phyloP scores from a whole-genome alignment of 805 yeast genomes.

The Candida ipomoeae region DNA sequence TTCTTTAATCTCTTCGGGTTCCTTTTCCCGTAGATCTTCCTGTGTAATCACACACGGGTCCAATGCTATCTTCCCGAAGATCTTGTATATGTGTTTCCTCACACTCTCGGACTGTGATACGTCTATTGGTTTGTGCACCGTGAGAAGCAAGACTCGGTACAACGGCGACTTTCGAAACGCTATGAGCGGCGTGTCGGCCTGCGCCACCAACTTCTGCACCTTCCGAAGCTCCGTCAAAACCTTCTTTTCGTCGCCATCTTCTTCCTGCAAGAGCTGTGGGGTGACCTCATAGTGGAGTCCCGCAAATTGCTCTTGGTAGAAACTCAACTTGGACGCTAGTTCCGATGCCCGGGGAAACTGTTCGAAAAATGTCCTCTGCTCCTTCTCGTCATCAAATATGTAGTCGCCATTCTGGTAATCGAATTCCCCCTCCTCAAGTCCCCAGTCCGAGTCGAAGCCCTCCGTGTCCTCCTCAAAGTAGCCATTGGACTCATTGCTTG shows the following conservation, averaged over 20 bases:
- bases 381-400: slow-evolving; percentile 30
- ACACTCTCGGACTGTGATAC: slow-evolving; percentile 4
- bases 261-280: slow-evolving; percentile 12
- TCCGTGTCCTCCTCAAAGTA: slow-evolving; percentile 1
- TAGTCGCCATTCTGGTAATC: slow-evolving; percentile 30
- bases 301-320: slow-evolving; percentile 18
- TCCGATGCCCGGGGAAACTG: slow-evolving; percentile 24
- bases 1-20: not conserved
- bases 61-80: slow-evolving; percentile 17
- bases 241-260: slow-evolving; percentile 9
- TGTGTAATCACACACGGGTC: slow-evolving; percentile 13
- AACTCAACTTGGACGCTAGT: slow-evolving; percentile 17
- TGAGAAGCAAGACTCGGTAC: slow-evolving; percentile 28
- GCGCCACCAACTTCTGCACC: slow-evolving; percentile 15
- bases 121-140: slow-evolving; percentile 27
- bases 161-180: slow-evolving; percentile 29
- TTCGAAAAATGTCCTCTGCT: slow-evolving; percentile 24
- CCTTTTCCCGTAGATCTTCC: slow-evolving; percentile 11
- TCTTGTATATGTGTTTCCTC: slow-evolving; percentile 13
- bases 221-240: slow-evolving; percentile 16
- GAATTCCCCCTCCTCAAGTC: slow-evolving; percentile 32
- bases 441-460: slow-evolving; percentile 37
- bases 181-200: slow-evolving; percentile 25
- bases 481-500: not conserved
- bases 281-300: slow-evolving; percentile 16